phyloP scores from a whole-genome alignment of 2,329 filamentous ascomycete genomes.

The Beauveria brongniartii region DNA sequence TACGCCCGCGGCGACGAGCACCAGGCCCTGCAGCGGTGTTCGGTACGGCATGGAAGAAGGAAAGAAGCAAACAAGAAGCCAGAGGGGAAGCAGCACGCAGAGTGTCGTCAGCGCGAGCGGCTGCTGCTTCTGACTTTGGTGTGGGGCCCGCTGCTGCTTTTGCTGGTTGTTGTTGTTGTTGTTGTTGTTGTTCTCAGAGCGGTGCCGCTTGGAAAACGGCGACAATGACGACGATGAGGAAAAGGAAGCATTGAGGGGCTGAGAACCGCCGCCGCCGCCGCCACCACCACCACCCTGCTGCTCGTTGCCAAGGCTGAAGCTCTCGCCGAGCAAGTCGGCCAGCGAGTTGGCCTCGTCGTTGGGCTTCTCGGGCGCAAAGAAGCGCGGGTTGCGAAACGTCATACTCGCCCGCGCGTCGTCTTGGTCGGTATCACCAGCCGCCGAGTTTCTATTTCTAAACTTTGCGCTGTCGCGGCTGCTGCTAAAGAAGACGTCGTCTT shows the following conservation, averaged over 20 bases:
- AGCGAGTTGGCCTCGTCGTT: slow-evolving; percentile 36
- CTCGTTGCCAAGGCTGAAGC: slow-evolving; percentile 33
- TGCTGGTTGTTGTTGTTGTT: too few relatives aligned
- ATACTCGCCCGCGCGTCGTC: slow-evolving; percentile 16
- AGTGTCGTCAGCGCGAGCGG: slow-evolving; percentile 17
- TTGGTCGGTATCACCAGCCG: not conserved
- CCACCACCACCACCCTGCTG: slow-evolving; percentile 3
- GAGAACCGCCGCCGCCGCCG: not conserved
- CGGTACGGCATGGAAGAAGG: slow-evolving; percentile 17
- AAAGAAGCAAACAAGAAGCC: slow-evolving; percentile 18
- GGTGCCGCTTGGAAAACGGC: not conserved
- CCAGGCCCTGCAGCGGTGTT: slow-evolving; percentile 20
- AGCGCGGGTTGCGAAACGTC: slow-evolving; percentile 51
- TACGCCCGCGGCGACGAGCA: slow-evolving; percentile 21
- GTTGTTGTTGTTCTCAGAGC: too few relatives aligned
- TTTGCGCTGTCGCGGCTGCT: slow-evolving; percentile 16
- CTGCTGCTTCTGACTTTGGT: too few relatives aligned
- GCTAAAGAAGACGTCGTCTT: slow-evolving; percentile 44
- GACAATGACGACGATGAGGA: not conserved
- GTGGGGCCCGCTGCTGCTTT: too few relatives aligned
- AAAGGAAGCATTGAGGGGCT: not conserved
- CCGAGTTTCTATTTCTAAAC: slow-evolving; percentile 2
- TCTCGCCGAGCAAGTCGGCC: slow-evolving; percentile 36
- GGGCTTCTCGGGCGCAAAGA: slow-evolving; percentile 42
- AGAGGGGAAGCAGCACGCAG: slow-evolving; percentile 17